Evolutionary conservation across 257 asterid species (phyloP).

Genomic region (Solanum pinnatisectum): DNA sequence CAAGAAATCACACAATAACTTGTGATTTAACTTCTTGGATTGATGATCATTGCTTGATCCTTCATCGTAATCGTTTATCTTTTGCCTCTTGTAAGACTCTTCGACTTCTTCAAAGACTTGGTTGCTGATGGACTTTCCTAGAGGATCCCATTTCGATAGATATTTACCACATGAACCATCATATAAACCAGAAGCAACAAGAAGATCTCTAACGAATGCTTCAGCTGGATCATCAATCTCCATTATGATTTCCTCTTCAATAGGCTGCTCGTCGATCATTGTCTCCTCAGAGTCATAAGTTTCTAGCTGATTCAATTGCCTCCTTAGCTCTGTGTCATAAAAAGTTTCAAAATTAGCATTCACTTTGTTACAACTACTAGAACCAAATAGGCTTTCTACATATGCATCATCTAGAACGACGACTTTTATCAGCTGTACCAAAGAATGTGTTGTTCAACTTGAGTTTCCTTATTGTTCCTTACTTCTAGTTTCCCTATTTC

Average conservation of each 20-base stretch:
- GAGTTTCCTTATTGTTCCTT: not conserved
- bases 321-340: slow-evolving; percentile 48
- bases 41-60: not conserved
- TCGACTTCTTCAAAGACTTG: slow-evolving; percentile 69
- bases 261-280: slow-evolving; percentile 29
- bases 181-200: slow-evolving; percentile 72
- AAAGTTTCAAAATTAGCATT: not conserved
- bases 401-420: not conserved
- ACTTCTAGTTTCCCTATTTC: not conserved
- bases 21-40: slow-evolving; percentile 29
- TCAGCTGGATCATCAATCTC: slow-evolving; percentile 53
- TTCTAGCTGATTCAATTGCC: slow-evolving; percentile 65
- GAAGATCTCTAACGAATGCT: slow-evolving; percentile 76
- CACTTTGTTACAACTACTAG: too few species aligned
- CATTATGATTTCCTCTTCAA: slow-evolving; percentile 28
- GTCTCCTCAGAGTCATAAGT: slow-evolving; percentile 40
- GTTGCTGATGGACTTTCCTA: slow-evolving; percentile 61
- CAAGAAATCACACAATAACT: slow-evolving; percentile 51
- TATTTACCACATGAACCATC: slow-evolving; percentile 47
- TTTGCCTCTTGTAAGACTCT: slow-evolving; percentile 26
- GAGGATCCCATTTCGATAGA: slow-evolving; percentile 66
- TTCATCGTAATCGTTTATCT: slow-evolving; percentile 17
- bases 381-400: not conserved
- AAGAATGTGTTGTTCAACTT: not conserved
- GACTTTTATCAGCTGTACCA: not conserved